phyloP scores from a whole-genome alignment of 2,329 filamentous ascomycete genomes.

The Teratosphaeria zuluensis region DNA sequence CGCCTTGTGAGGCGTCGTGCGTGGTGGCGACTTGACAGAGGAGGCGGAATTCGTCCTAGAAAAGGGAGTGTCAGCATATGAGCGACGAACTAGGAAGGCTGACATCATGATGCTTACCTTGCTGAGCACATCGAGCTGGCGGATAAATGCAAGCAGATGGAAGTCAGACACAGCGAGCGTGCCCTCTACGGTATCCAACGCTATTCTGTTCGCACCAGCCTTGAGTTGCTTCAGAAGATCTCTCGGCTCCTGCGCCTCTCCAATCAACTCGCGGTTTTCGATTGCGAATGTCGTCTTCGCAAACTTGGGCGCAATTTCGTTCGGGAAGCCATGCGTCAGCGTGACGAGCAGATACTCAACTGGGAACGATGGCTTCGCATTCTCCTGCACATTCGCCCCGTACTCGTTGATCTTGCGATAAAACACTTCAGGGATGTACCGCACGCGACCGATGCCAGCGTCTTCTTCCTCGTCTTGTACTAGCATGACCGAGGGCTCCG shows the following conservation, averaged over 20 bases:
- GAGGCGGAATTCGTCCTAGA: conserved; percentile 77
- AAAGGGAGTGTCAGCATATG: not conserved
- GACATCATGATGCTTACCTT: conserved; percentile 52
- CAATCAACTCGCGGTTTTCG: conserved; percentile 81
- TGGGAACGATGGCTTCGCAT: conserved; percentile 90
- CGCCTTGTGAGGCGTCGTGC: conserved; percentile 70
- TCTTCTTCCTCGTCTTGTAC: conserved; percentile 88
- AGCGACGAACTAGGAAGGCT: not conserved
- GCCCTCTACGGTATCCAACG: conserved; percentile 51
- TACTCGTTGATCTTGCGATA: conserved; percentile 95
- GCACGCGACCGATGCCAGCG: conserved; percentile 55
- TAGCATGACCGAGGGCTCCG: conserved; percentile 86
- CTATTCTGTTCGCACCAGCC: conserved; percentile 40
- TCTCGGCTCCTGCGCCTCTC: conserved; percentile 71
- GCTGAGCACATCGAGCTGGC: conserved; percentile 67
- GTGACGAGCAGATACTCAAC: conserved; percentile 95
- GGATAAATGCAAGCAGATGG: conserved; percentile 82
- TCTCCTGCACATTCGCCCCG: conserved; percentile 90
- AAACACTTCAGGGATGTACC: conserved; percentile 96
- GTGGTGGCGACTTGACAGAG: conserved; percentile 75
- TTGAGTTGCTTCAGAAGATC: conserved; percentile 59
- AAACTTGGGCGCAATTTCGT: conserved; percentile 53
- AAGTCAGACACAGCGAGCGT: conserved; percentile 77
- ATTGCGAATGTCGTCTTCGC: conserved; percentile 75
- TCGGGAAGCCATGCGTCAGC: conserved; percentile 87